These are phyloP conservation scores for Suillus discolor DNA, from an alignment of 768 basidiomycete genomes.

Conservation along the genomic window DNA sequence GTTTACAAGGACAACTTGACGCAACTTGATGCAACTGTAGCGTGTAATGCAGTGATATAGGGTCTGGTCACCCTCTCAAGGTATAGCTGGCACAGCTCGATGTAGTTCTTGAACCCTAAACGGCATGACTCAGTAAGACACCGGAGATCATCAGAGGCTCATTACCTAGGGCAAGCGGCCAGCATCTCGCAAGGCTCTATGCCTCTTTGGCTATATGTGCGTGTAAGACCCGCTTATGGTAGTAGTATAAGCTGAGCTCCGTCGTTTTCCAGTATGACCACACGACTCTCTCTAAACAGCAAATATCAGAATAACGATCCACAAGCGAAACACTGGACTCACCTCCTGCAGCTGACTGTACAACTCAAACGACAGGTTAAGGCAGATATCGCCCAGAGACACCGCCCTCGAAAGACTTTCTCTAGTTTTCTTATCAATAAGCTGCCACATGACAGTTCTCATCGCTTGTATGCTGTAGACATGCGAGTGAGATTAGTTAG, in stretches of 20 bases:
- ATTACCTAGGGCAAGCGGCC: background rate
- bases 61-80: background rate
- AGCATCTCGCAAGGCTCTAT: background rate
- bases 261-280: background rate
- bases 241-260: background rate
- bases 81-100: background rate
- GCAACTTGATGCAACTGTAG: constrained; percentile 4
- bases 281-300: background rate
- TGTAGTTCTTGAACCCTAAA: background rate
- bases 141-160: background rate
- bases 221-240: background rate
- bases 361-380: constrained; percentile 1
- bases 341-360: background rate
- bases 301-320: background rate
- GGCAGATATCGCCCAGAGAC: constrained; percentile 2
- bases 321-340: background rate
- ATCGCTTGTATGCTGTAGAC: constrained; percentile 3
- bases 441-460: constrained; percentile 6
- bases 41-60: background rate
- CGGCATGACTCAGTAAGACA: background rate
- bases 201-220: background rate
- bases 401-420: constrained; percentile 5
- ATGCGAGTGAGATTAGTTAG: background rate
- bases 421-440: constrained; percentile 4
- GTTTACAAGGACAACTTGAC: constrained; percentile 8